Evolutionary conservation across 768 basidiomycete species (phyloP).

Genomic region (Cystofilobasidium capitatum): DNA sequence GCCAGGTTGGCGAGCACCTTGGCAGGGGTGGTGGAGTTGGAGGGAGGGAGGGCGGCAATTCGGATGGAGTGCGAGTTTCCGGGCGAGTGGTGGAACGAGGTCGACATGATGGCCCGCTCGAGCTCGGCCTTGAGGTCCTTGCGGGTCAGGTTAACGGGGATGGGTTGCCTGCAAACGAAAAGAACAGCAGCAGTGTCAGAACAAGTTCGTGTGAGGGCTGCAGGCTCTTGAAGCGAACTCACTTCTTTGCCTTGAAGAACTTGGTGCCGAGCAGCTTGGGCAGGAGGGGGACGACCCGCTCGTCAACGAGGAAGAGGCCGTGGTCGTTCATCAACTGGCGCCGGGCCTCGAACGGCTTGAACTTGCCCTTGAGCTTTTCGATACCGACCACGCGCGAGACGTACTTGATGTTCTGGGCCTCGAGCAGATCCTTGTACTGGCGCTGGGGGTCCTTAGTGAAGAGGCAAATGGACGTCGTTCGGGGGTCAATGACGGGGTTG

Average conservation of each 20-base stretch:
- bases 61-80: constrained; percentile 88
- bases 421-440: constrained; percentile 88
- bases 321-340: constrained; percentile 77
- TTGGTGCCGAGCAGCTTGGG: constrained; percentile 77
- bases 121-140: constrained; percentile 88
- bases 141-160: constrained; percentile 77
- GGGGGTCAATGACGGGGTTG: constrained; percentile 74
- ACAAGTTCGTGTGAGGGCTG: constrained; percentile 1
- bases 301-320: constrained; percentile 86
- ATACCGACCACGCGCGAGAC: constrained; percentile 84
- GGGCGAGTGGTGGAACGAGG: constrained; percentile 89
- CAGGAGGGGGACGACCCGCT: constrained; percentile 73
- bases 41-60: constrained; percentile 62
- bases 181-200: constrained; percentile 21
- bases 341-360: constrained; percentile 47
- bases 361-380: constrained; percentile 82
- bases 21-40: constrained; percentile 41
- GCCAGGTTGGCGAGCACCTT: constrained; percentile 72
- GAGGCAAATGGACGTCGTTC: constrained; percentile 69
- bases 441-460: constrained; percentile 94
- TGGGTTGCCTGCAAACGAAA: constrained; percentile 61
- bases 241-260: constrained; percentile 97
- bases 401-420: constrained; percentile 66
- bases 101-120: constrained; percentile 82
- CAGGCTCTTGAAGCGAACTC: constrained; percentile 35